Percentiles rank a stretch among this genome's conserved stretches.
Evolutionary conservation across 2,329 filamentous ascomycete genomes (phyloP).

Genomic region (Aspergillus pseudoviridinutans): DNA sequence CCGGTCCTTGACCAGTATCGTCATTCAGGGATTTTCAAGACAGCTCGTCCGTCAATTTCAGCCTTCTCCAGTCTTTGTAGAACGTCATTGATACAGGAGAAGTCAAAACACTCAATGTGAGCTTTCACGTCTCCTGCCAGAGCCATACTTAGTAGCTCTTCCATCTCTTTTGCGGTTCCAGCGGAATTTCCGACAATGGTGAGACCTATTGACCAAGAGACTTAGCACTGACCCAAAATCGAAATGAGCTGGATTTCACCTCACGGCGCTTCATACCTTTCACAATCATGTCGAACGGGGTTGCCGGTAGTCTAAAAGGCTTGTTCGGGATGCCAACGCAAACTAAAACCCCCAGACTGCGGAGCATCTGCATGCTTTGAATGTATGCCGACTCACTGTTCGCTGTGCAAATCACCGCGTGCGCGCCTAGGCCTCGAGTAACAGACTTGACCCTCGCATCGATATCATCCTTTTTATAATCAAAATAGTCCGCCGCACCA

Average conservation of each 20-base stretch:
- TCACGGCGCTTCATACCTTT: constrained; percentile 27
- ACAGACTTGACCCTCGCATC: constrained; percentile 37
- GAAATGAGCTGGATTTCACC: not conserved
- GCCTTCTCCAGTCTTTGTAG: constrained; percentile 33
- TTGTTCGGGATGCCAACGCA: constrained; percentile 46
- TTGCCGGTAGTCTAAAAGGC: constrained; percentile 43
- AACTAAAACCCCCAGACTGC: constrained; percentile 45
- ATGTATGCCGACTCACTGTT: constrained; percentile 44
- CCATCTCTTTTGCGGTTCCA: constrained; percentile 44
- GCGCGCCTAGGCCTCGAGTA: constrained; percentile 42
- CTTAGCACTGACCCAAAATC: constrained; percentile 2
- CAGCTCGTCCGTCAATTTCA: constrained; percentile 36
- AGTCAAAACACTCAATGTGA: constrained; percentile 33
- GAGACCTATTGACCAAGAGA: constrained; percentile 24
- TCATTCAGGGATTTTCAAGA: constrained; percentile 31
- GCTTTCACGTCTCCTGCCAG: constrained; percentile 39
- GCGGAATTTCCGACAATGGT: constrained; percentile 47
- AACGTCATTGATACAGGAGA: constrained; percentile 33
- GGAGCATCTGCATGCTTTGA: constrained; percentile 42
- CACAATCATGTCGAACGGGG: constrained; percentile 47
- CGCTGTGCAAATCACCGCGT: constrained; percentile 46
- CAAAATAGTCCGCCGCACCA: constrained; percentile 32
- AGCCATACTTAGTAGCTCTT: constrained; percentile 43
- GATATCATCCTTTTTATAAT: constrained; percentile 35
- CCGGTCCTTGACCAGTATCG: not conserved